Conservation (phyloP, 176 grass and related monocot genomes). For the Lolium rigidum region DNA sequence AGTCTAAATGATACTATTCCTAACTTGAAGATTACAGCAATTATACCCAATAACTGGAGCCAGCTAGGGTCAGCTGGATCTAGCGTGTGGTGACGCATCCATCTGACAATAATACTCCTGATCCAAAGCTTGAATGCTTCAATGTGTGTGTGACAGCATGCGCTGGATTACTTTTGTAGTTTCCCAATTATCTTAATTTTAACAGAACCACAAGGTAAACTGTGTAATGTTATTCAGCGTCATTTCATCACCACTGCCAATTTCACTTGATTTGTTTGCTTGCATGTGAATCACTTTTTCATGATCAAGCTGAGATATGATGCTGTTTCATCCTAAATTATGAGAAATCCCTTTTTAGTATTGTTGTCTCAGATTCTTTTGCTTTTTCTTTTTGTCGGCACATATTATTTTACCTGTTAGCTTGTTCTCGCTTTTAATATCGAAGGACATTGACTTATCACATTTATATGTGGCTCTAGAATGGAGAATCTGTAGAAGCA, state of each 20-base stretch:
- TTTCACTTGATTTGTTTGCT: slow-evolving; percentile 30
- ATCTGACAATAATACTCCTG: slow-evolving; percentile 8
- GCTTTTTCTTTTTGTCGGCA: not conserved
- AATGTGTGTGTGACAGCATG: not conserved
- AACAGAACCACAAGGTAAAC: not conserved
- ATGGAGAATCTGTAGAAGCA: slow-evolving; percentile 90
- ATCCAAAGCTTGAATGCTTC: slow-evolving; percentile 4
- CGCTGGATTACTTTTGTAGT: slow-evolving; percentile 14
- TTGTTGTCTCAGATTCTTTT: not conserved
- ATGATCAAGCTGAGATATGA: not conserved
- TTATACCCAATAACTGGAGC: not conserved
- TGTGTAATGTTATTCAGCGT: not conserved
- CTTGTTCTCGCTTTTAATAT: too few relatives aligned
- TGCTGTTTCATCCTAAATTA: not conserved
- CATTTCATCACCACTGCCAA: not conserved
- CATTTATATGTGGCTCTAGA: slow-evolving; percentile 53
- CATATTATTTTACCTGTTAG: not conserved
- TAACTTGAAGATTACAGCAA: not conserved
- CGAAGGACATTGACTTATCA: slow-evolving; percentile 6
- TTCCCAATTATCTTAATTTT: slow-evolving; percentile 12
- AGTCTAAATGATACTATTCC: slow-evolving; percentile 12
- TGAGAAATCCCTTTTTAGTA: not conserved
- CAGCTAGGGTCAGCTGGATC: not conserved
- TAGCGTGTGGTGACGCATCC: not conserved
- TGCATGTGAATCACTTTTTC: not conserved